These are phyloP conservation scores for Podospora conica DNA, from an alignment of 495 filamentous ascomycete species.

Conservation along the genomic window DNA sequence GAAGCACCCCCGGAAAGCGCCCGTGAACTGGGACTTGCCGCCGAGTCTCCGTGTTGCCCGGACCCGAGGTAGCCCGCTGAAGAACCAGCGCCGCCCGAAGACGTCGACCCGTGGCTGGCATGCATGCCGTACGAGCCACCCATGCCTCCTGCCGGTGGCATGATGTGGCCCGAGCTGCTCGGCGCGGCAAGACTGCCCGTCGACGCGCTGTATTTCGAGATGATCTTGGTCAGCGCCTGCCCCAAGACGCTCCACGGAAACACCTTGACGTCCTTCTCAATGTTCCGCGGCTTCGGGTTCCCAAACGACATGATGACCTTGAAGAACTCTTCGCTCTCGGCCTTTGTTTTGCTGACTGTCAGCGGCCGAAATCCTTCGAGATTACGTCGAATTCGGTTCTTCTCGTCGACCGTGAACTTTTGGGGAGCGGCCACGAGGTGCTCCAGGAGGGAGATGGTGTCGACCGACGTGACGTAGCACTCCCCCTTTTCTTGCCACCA, in stretches of 20 bases:
- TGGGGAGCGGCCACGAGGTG: slow-evolving; percentile 65
- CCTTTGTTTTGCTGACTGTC: slow-evolving; percentile 87
- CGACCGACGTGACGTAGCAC: slow-evolving; percentile 91
- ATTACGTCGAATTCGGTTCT: slow-evolving; percentile 94
- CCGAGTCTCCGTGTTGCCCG: slow-evolving; percentile 35
- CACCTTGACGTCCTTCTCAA: slow-evolving; percentile 98
- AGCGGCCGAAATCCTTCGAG: slow-evolving; percentile 84
- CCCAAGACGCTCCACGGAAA: slow-evolving; percentile 87
- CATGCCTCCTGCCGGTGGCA: slow-evolving; percentile 28
- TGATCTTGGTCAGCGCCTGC: slow-evolving; percentile 88
- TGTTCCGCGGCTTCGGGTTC: slow-evolving; percentile 89
- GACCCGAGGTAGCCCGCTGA: slow-evolving; percentile 22
- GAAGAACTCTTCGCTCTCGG: slow-evolving; percentile 93
- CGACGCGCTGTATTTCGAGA: slow-evolving; percentile 75
- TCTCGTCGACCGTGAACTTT: slow-evolving; percentile 89
- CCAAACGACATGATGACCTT: slow-evolving; percentile 98
- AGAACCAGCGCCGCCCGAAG: slow-evolving; percentile 11
- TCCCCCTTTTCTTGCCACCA: slow-evolving; percentile 86
- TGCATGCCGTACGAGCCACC: slow-evolving; percentile 4
- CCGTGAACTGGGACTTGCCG: slow-evolving; percentile 38
- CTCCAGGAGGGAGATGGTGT: slow-evolving; percentile 89
- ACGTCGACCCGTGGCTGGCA: slow-evolving; percentile 26
- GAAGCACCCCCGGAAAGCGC: slow-evolving; percentile 33
- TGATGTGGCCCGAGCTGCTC: slow-evolving; percentile 30
- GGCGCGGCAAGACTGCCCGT: slow-evolving; percentile 19